Conservation (phyloP, 805 yeast genomes). For the Saitoella complicata region DNA sequence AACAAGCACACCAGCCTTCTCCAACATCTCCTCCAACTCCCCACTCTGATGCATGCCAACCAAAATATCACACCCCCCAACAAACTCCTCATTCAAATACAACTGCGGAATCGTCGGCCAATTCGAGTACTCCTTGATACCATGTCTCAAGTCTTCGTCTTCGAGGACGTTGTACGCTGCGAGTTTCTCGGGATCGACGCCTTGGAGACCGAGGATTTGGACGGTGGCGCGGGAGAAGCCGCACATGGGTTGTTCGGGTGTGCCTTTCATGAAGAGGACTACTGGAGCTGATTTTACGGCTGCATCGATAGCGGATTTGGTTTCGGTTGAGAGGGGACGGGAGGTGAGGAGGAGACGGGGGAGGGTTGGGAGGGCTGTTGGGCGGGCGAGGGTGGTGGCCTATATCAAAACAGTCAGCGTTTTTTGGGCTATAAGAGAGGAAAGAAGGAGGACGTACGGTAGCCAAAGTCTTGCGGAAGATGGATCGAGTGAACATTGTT, state of each 20-base stretch:
- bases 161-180: constrained; percentile 95
- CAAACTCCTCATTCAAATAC: constrained; percentile 68
- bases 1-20: constrained; percentile 58
- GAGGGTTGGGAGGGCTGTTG: too few relatives aligned
- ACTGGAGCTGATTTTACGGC: constrained; percentile 35
- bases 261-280: constrained; percentile 95
- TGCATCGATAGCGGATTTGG: too few relatives aligned
- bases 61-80: constrained; percentile 95
- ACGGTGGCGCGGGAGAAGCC: constrained; percentile 94
- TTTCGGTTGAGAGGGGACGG: too few relatives aligned
- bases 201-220: constrained; percentile 84
- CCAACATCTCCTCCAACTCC: constrained; percentile 75
- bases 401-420: too few relatives aligned
- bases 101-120: constrained; percentile 99
- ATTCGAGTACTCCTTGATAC: constrained; percentile 83
- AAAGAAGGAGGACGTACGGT: too few relatives aligned
- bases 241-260: constrained; percentile 95
- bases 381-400: too few relatives aligned
- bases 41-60: constrained; percentile 83
- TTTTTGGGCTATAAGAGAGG: too few relatives aligned
- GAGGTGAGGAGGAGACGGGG: too few relatives aligned
- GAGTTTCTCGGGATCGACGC: constrained; percentile 89
- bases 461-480: too few relatives aligned
- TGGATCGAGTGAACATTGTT: too few relatives aligned
- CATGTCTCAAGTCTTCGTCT: constrained; percentile 84